These are phyloP conservation scores for Dichomitus squalens DNA, from an alignment of 1,284 basidiomycete species.

Conservation along the genomic window DNA sequence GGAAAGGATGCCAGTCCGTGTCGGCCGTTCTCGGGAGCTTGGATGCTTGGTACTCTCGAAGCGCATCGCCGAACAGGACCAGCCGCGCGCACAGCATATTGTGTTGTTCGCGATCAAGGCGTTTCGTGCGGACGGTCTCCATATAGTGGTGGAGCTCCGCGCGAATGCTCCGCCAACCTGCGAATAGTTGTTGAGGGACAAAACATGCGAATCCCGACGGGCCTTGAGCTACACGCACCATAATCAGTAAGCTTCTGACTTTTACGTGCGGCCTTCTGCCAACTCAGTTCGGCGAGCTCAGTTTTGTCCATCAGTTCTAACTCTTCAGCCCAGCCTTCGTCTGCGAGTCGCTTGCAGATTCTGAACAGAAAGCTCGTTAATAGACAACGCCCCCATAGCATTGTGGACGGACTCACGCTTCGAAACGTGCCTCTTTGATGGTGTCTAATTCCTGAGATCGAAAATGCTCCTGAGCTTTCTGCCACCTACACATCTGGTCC, in stretches of 20 bases:
- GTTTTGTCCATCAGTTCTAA: not conserved
- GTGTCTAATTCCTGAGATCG: not conserved
- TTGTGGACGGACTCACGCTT: not conserved
- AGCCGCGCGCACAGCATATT: not conserved
- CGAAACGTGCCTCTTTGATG: not conserved
- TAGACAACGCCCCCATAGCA: too few species aligned
- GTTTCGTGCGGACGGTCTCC: not conserved
- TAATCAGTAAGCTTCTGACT: constrained; percentile 1
- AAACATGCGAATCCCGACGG: not conserved
- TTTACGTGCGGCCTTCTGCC: not conserved
- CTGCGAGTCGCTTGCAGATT: not conserved
- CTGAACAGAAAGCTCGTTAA: not conserved
- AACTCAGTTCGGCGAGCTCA: not conserved
- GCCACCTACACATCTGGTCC: not conserved
- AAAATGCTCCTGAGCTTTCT: not conserved
- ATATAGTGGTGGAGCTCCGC: not conserved
- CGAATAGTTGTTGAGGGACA: not conserved
- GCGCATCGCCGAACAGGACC: not conserved
- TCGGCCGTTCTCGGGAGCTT: not conserved
- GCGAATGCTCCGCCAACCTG: constrained; percentile 2
- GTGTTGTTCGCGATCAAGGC: not conserved
- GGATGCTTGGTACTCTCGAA: not conserved
- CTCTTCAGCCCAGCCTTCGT: constrained; percentile 5
- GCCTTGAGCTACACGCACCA: not conserved
- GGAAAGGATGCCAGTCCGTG: not conserved